phyloP scores from a whole-genome alignment of 2,329 filamentous ascomycete genomes.

The Colletotrichum spaethianum region DNA sequence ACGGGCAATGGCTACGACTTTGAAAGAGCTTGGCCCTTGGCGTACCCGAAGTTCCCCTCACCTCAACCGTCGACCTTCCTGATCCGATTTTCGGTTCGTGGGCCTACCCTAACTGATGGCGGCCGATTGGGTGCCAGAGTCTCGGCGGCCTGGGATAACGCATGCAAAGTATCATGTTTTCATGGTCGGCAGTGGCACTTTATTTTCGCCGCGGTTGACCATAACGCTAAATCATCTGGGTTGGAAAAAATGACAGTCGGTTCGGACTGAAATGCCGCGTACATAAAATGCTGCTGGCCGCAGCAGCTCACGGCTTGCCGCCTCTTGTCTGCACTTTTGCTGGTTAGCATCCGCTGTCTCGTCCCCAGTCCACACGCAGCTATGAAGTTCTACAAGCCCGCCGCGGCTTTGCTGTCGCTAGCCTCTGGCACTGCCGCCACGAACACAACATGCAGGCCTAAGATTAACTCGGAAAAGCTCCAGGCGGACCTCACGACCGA shows the following conservation, averaged over 20 bases:
- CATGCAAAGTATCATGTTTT: constrained; percentile 21
- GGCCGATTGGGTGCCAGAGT: constrained; percentile 26
- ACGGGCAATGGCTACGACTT: constrained; percentile 6
- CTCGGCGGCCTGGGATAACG: constrained; percentile 35
- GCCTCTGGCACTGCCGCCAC: constrained; percentile 13
- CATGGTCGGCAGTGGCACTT: constrained; percentile 3
- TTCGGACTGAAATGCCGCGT: not conserved
- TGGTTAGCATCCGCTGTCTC: not conserved
- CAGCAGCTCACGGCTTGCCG: too few relatives aligned
- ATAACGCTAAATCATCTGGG: not conserved
- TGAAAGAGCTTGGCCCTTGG: constrained; percentile 38
- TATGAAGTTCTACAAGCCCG: constrained; percentile 39
- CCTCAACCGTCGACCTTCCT: constrained; percentile 33
- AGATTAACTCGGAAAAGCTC: constrained; percentile 40
- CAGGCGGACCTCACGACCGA: constrained; percentile 41
- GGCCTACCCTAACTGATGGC: constrained; percentile 4
- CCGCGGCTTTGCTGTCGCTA: constrained; percentile 37
- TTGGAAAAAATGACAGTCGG: too few relatives aligned
- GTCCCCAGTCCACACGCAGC: not conserved
- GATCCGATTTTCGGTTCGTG: constrained; percentile 31
- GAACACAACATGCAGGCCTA: constrained; percentile 39
- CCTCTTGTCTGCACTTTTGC: too few relatives aligned
- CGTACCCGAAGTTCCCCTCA: constrained; percentile 35
- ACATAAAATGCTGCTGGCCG: not conserved
- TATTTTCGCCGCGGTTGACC: not conserved